phyloP scores from a whole-genome alignment of 305 asterid genomes.

The Coffea humblotiana region DNA sequence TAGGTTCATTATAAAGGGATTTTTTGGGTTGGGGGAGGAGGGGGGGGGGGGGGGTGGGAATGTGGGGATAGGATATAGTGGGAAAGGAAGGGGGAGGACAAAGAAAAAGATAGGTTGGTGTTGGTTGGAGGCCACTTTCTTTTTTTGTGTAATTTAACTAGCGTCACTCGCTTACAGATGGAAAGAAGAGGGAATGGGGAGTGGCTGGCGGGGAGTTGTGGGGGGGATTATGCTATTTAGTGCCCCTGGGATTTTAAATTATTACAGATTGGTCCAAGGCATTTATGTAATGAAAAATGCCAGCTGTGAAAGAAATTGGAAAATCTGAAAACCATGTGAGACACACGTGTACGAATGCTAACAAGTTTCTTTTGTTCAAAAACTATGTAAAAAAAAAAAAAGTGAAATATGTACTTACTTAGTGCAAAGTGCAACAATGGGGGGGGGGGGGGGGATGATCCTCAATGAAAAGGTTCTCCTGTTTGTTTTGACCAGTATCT shows the following conservation, averaged over 20 bases:
- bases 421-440: neutral
- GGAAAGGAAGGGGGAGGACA: neutral
- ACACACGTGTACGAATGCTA: constrained; percentile 21
- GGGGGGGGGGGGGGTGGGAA: neutral
- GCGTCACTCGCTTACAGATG: constrained; percentile 34
- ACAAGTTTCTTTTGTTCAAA: constrained; percentile 8
- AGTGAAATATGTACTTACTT: neutral
- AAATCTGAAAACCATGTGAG: constrained; percentile 31
- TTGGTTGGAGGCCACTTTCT: constrained; percentile 50
- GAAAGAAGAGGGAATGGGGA: constrained; percentile 13
- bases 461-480: neutral
- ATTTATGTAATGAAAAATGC: constrained; percentile 30
- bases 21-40: neutral
- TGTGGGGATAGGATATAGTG: neutral
- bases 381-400: neutral
- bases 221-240: neutral
- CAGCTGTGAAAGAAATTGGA: constrained; percentile 27
- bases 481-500: neutral
- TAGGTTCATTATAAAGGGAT: constrained; percentile 43
- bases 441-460: no score
- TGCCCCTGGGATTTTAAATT: constrained; percentile 21
- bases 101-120: constrained; percentile 15
- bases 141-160: constrained; percentile 1
- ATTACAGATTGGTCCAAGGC: constrained; percentile 17
- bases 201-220: neutral